A percentile compares a stretch with the other conserved stretches of the same genome.
phyloP scores from a whole-genome alignment of 2,329 filamentous ascomycete species.

The Gremmenia infestans region DNA sequence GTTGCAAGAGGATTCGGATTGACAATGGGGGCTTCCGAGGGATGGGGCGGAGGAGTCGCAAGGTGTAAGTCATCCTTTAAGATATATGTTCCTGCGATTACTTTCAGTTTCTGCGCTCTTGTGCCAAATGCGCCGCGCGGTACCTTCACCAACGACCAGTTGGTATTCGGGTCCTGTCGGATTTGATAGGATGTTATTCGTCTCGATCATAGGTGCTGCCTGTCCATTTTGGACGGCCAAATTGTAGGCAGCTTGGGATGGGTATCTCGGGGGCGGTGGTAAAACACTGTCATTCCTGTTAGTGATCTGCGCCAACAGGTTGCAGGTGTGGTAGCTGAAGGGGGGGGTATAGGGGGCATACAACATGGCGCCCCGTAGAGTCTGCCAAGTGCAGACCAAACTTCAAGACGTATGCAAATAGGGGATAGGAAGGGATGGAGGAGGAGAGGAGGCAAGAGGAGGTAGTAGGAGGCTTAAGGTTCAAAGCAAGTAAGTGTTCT shows the following conservation, averaged over 20 bases:
- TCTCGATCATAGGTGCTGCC: constrained; percentile 77
- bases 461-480: neutral
- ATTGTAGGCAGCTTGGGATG: constrained; percentile 67
- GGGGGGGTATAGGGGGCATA: constrained; percentile 22
- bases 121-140: constrained; percentile 7
- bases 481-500: neutral
- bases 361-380: constrained; percentile 25
- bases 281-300: constrained; percentile 53
- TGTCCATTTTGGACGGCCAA: constrained; percentile 64
- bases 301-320: constrained; percentile 11
- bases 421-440: neutral
- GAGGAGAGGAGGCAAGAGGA: neutral
- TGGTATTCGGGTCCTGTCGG: constrained; percentile 81
- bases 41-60: constrained; percentile 90
- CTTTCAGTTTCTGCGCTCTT: constrained; percentile 10
- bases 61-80: constrained; percentile 88
- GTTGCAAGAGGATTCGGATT: constrained; percentile 92
- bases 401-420: constrained; percentile 37
- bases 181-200: constrained; percentile 80
- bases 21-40: constrained; percentile 79
- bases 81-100: constrained; percentile 69
- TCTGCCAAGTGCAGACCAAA: constrained; percentile 31
- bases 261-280: constrained; percentile 80
- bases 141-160: constrained; percentile 89
- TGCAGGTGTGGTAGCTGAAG: neutral